Base-by-base conservation (phyloP, 1,284 basidiomycete genomes). In the Tetrapyrgos nigripes region DNA sequence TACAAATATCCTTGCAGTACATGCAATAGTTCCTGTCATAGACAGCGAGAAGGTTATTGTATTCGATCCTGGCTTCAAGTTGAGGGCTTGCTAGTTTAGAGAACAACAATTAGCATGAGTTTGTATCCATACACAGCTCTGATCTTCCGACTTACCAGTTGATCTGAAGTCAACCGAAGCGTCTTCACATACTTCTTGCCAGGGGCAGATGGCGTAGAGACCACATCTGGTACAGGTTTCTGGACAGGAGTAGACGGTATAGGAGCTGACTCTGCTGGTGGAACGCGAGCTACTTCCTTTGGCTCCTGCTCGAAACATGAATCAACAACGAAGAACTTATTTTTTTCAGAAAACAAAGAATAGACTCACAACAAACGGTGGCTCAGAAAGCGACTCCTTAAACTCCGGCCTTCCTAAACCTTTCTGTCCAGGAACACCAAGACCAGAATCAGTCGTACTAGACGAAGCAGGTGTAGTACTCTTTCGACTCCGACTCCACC, bases 41-140 rank as follows among this genome's bases (percentile, higher is more conserved):
- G 94, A 95, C 37, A 98, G 87, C 1, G 95, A 96, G 71, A 99
- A 99, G 0, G 96, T 96, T 62, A 99, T 91, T 9, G 88, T 86
- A 72, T 99, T 99, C 3, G 93, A 83, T 2, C 97, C 97, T 29
- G 93, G 84, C 70, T 93, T 92, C 62, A 99, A 80, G 57, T 94
- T 83, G 24, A 99, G 82, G 27, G 83, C 79, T 92, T 95, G 94
- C 93, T n/a, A n/a, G n/a, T n/a, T n/a, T n/a, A n/a, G n/a, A n/a
- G n/a, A n/a, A n/a, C n/a, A n/a, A n/a, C n/a, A n/a, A n/a, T n/a
- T n/a, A n/a, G n/a, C n/a, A n/a, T n/a, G n/a, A n/a, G n/a, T n/a
- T n/a, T n/a, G n/a, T n/a, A n/a, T n/a, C n/a, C n/a, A n/a, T n/a
- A n/a, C n/a, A n/a, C n/a, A n/a, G n/a, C n/a, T n/a, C n/a, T n/a